Conservation (phyloP, 2,329 filamentous ascomycete genomes). For the Magnaporthiopsis incrustans region DNA sequence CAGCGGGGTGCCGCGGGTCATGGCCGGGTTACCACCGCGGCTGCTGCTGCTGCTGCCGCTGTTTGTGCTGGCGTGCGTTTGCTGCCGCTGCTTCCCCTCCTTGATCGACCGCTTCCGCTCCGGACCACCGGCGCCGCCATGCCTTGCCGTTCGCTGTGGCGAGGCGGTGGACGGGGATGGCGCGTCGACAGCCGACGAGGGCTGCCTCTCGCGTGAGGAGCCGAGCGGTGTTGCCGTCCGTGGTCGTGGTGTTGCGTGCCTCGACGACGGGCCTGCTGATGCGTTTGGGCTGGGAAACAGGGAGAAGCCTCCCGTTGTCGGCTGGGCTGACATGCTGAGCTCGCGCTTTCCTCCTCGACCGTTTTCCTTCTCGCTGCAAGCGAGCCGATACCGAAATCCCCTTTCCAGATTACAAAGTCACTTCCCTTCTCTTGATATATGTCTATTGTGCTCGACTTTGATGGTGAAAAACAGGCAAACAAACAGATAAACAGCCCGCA, state of each 20-base stretch:
- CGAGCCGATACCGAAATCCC: background rate
- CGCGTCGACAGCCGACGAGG: slow-evolving; percentile 19
- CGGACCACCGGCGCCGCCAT: slow-evolving; percentile 16
- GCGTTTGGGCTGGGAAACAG: slow-evolving; percentile 40
- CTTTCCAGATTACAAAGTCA: background rate
- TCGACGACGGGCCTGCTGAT: slow-evolving; percentile 37
- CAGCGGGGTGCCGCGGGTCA: background rate
- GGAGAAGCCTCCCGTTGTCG: slow-evolving; percentile 42
- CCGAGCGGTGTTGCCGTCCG: slow-evolving; percentile 28
- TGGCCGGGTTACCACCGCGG: background rate
- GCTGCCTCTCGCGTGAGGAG: slow-evolving; percentile 11
- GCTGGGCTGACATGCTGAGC: slow-evolving; percentile 28
- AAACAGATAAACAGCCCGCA: background rate
- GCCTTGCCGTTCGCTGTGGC: background rate
- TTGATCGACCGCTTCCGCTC: slow-evolving; percentile 24
- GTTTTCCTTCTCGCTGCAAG: slow-evolving; percentile 2
- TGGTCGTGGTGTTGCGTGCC: slow-evolving; percentile 28
- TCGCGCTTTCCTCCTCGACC: slow-evolving; percentile 4
- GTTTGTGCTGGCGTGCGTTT: slow-evolving; percentile 14
- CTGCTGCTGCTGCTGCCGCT: slow-evolving; percentile 8
- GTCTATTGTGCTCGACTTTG: background rate
- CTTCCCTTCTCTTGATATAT: background rate
- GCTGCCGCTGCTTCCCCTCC: slow-evolving; percentile 22
- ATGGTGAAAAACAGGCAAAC: background rate
- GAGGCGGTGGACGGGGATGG: slow-evolving; percentile 17